Percentiles rank a stretch among this genome's conserved stretches.
These are phyloP conservation scores for Anisodus acutangulus DNA, from an alignment of 257 asterid species.

Conservation along the genomic window DNA sequence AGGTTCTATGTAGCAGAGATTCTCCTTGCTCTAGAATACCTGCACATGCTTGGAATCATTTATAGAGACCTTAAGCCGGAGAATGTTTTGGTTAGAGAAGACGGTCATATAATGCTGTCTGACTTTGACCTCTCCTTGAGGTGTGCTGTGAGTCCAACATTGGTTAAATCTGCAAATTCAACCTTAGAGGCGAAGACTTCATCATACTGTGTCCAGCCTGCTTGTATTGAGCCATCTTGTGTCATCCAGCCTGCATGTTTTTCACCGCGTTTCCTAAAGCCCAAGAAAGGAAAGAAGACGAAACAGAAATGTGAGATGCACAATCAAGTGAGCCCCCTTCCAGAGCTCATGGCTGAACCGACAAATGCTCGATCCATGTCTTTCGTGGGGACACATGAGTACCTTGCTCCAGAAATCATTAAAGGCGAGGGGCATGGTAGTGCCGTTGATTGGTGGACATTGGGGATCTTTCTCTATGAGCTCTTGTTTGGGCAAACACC, in stretches of 20 bases:
- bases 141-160: conserved; percentile 61
- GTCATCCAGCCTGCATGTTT: conserved; percentile 67
- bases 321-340: conserved; percentile 56
- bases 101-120: conserved; percentile 76
- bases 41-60: conserved; percentile 75
- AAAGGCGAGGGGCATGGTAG: conserved; percentile 78
- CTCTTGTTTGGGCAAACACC: conserved; percentile 67
- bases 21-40: conserved; percentile 65
- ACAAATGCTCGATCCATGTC: conserved; percentile 74
- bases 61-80: conserved; percentile 73
- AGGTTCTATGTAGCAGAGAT: conserved; percentile 76
- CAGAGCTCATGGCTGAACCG: conserved; percentile 71
- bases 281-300: conserved; percentile 59
- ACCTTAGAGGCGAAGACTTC: conserved; percentile 48
- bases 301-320: conserved; percentile 48
- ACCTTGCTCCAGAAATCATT: conserved; percentile 67
- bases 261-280: conserved; percentile 54
- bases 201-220: conserved; percentile 57
- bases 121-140: conserved; percentile 69
- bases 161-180: conserved; percentile 53
- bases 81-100: conserved; percentile 66
- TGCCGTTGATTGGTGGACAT: conserved; percentile 79
- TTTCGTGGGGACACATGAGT: conserved; percentile 71
- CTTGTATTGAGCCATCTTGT: conserved; percentile 58
- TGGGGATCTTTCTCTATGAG: conserved; percentile 64